These are phyloP conservation scores for Magnusiomyces sp. DNA, from an alignment of 1,139 yeast genomes.

Conservation along the genomic window DNA sequence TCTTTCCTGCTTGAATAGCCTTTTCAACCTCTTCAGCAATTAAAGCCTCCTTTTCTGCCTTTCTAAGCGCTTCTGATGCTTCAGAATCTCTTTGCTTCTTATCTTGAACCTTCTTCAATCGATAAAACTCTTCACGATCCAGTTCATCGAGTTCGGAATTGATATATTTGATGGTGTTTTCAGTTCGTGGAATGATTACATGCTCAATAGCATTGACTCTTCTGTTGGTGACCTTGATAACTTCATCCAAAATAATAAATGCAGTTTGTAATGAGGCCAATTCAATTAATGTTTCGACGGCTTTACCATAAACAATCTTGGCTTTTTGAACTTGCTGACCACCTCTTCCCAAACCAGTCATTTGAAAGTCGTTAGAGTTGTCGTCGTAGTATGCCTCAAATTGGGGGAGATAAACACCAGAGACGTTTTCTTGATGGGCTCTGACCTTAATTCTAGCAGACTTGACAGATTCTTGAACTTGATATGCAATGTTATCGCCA, in stretches of 20 bases:
- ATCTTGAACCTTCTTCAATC: constrained; percentile 93
- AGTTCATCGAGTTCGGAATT: constrained; percentile 94
- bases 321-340: constrained; percentile 98
- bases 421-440: constrained; percentile 91
- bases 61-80: constrained; percentile 46
- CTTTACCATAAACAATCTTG: constrained; percentile 82
- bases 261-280: constrained; percentile 92
- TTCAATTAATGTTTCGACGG: constrained; percentile 92
- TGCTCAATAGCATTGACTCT: constrained; percentile 99
- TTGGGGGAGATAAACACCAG: constrained; percentile 91
- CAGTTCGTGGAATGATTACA: constrained; percentile 94
- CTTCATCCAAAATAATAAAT: constrained; percentile 91
- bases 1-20: constrained; percentile 7
- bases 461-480: constrained; percentile 89
- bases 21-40: constrained; percentile 13
- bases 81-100: constrained; percentile 81
- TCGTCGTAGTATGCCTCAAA: constrained; percentile 81
- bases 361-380: constrained; percentile 81
- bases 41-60: constrained; percentile 18
- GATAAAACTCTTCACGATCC: constrained; percentile 95
- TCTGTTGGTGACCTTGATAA: constrained; percentile 92
- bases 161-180: constrained; percentile 81
- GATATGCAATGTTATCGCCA: constrained; percentile 89
- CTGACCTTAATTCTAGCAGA: constrained; percentile 79
- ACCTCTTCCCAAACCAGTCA: constrained; percentile 97